phyloP scores from a whole-genome alignment of 2,329 filamentous ascomycete genomes.

The Monosporascus sp. region DNA sequence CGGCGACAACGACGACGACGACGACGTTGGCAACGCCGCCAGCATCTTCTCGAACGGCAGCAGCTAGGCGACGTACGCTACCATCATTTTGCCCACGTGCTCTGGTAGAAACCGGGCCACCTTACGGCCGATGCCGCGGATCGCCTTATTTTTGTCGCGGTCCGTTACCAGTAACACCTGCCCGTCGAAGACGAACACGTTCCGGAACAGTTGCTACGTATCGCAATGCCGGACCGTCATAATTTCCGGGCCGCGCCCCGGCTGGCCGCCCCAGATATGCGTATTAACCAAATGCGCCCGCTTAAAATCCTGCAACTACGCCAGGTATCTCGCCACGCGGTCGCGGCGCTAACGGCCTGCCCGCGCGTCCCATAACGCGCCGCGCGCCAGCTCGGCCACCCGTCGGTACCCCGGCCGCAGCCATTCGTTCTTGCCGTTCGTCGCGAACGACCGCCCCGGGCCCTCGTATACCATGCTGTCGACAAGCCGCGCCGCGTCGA shows the following conservation, averaged over 20 bases:
- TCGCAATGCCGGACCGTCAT: not conserved
- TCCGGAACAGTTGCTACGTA: not conserved
- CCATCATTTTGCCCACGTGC: not conserved
- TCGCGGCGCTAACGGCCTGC: not conserved
- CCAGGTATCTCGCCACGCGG: not conserved
- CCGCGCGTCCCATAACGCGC: not conserved
- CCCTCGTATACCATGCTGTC: constrained; percentile 1
- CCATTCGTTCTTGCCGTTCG: not conserved
- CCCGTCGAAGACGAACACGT: not conserved
- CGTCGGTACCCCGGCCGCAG: not conserved
- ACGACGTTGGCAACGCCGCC: not conserved
- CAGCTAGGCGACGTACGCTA: not conserved
- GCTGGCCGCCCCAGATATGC: constrained; percentile 1
- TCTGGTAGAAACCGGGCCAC: not conserved
- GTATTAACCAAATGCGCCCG: not conserved
- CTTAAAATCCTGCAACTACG: not conserved
- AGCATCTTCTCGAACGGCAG: not conserved
- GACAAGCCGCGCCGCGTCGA: not conserved
- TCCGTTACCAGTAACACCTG: not conserved
- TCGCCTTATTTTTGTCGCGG: not conserved
- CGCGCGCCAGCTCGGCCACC: not conserved
- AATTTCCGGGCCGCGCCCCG: constrained; percentile 1
- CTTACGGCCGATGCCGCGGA: not conserved
- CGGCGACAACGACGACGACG: not conserved
- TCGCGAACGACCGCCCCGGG: not conserved